Base-by-base conservation (phyloP, 371 early-diverging fungal genomes). In the Mucor piriformis region DNA sequence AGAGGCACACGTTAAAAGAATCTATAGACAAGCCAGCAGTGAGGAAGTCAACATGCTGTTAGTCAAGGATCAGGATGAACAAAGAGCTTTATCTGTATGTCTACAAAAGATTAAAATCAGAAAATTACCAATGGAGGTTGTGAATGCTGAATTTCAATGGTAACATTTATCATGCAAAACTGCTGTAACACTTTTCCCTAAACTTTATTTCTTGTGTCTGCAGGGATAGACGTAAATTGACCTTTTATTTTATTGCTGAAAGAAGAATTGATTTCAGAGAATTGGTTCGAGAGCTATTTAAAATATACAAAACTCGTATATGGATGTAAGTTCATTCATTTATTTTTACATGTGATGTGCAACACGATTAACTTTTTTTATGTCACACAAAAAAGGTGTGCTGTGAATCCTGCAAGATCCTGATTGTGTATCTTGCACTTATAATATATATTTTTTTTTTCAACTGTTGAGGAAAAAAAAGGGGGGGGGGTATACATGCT, bases 91-190 rank as follows among this genome's bases (percentile, higher is more conserved):
- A 73, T 67, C 79, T n/a, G 78, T 94, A 23, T 96, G 96, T 66
- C 93, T 93, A 63, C 76, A 82, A 61, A 96, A 94, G 72, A 94
- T 93, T 54, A 83, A 88, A 29, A 89, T 90, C 62, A 85, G 88
- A 72, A 89, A 90, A 59, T 76, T 97, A 38, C 89, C 91, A 20
- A 97, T 97, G 98, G 89, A 94, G 60, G 90, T 97, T 11, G 93
- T 94, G 0, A 95, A 96, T 70, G 98, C 96, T 16, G 98, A 97
- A 76, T 97, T 93, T 69, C 98, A 97, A 74, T 97, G 96, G 93
- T 61, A 59, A 16, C 20, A 37, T 40, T 3, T 43, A 25, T 11
- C 24, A 11, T 43, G 6, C 24, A n/a, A 6, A 21, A 42, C 18
- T 16, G 7, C 12, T 8, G 27, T 44, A 50, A n/a, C 23, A 29